Evolutionary conservation across 208 protist genomes (phyloP).

Genomic region (Acanthamoeba castellanii): DNA sequence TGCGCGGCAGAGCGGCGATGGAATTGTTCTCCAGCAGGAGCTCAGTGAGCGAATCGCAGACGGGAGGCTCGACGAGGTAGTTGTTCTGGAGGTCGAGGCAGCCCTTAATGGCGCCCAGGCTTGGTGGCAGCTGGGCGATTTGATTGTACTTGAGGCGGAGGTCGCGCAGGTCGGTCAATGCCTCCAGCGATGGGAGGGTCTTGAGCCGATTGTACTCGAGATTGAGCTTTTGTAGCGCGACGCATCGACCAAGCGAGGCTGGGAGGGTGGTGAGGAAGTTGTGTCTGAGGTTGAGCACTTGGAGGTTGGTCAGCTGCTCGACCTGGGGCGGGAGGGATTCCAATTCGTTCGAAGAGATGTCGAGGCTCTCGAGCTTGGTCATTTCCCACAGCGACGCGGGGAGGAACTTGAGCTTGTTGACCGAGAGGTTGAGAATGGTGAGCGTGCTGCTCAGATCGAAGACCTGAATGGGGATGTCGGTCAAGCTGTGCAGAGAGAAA

Average conservation of each 20-base stretch:
- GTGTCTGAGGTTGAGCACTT: conserved; percentile 27
- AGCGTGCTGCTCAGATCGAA: conserved; percentile 44
- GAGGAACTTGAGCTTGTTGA: conserved; percentile 67
- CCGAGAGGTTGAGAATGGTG: conserved; percentile 44
- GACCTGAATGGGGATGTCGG: conserved; percentile 51
- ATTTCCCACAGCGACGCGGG: not conserved
- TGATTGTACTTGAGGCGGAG: conserved; percentile 44
- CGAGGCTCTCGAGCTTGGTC: not conserved
- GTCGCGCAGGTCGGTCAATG: conserved; percentile 28
- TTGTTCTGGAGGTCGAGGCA: conserved; percentile 49
- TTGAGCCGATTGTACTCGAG: conserved; percentile 56
- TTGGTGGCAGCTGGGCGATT: not conserved
- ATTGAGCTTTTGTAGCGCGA: conserved; percentile 37
- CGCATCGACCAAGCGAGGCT: not conserved
- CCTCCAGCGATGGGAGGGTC: not conserved
- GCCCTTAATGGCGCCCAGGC: not conserved
- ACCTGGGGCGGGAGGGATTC: not conserved
- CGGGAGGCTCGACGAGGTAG: not conserved
- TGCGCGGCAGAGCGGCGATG: not conserved
- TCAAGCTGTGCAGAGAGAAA: conserved; percentile 29
- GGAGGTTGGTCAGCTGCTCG: not conserved
- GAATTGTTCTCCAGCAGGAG: conserved; percentile 23
- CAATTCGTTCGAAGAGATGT: conserved; percentile 28
- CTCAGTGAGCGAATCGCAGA: not conserved
- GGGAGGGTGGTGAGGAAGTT: conserved; percentile 38